phyloP scores from a whole-genome alignment of 2,329 filamentous ascomycete genomes.

The Paraphoma sp. region DNA sequence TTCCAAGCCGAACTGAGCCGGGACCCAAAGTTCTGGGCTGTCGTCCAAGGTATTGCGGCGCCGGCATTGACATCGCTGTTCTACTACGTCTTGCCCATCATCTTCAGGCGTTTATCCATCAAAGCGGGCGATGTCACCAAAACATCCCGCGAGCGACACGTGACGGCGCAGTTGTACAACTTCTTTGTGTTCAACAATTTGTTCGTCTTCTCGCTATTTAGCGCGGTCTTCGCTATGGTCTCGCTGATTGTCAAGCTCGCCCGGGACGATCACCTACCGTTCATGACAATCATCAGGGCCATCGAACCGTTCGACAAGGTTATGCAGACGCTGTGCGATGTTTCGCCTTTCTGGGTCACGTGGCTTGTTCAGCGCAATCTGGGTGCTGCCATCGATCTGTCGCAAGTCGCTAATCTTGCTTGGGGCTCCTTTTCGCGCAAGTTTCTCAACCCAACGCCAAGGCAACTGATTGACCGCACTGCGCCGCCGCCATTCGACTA shows the following conservation, averaged over 20 bases:
- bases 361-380: conserved; percentile 85
- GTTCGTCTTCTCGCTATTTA: conserved; percentile 91
- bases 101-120: conserved; percentile 87
- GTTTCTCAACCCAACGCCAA: conserved; percentile 85
- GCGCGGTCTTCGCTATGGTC: conserved; percentile 78
- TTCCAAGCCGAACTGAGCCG: conserved; percentile 71
- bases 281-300: conserved; percentile 71
- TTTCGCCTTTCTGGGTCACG: conserved; percentile 87
- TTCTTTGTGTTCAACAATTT: conserved; percentile 99
- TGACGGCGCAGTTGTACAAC: conserved; percentile 85
- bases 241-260: conserved; percentile 66
- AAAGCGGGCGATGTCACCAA: conserved; percentile 89
- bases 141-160: conserved; percentile 88
- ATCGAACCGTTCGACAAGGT: conserved; percentile 68
- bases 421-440: conserved; percentile 85
- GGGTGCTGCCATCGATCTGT: conserved; percentile 91
- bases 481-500: conserved; percentile 94
- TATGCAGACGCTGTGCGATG: conserved; percentile 77
- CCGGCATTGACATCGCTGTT: conserved; percentile 87
- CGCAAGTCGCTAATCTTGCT: conserved; percentile 83
- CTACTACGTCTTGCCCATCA: conserved; percentile 85
- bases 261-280: conserved; percentile 59
- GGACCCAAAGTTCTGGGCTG: conserved; percentile 76
- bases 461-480: conserved; percentile 89
- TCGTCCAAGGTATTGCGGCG: conserved; percentile 90